Evolutionary conservation across 768 basidiomycete species (phyloP), one percentile per base, ranked within the genome.

Genomic region (Naganishia kalamii): DNA sequence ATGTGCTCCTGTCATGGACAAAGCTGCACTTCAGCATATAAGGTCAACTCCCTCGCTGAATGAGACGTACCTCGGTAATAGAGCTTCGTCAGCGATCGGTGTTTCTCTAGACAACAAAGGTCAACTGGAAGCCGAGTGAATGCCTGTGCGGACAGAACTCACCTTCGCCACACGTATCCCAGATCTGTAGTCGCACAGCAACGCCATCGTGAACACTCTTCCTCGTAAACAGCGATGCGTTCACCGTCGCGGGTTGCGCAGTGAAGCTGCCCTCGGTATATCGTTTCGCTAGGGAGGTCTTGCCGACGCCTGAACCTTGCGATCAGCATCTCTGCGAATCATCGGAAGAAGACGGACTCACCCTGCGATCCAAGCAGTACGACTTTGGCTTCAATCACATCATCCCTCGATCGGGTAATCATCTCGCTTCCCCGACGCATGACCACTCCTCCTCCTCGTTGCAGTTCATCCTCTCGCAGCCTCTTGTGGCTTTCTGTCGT

Each of bases 191-290:
- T 27, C 89, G 85, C 15, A 96, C 90, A 76, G 88, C 88, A 73
- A 89, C 82, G 63, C 89, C 90, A 70, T 91, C 86, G 69, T 93
- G 83, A 75, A 84, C 83, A 54, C 90, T 86, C 80, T 92, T 92
- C 84, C 94, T 93, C 62, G 90, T 89, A 66, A 92, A 88, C 80
- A 96, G 92, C 79, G 90, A 89, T 65, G 92, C 91, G 69, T 91
- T 91, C 74, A 90, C 89, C 65, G 92, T 93, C 35, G 90, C 89
- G 43, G 88, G 89, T 62, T 88, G 88, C 77, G 88, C 88, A 80
- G 88, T 86, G 80, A 92, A 94, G 79, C 84, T 88, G 81, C 90
- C 86, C 79, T 91, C 88, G 70, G 89, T 90, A 80, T 92, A 93
- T 62, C 92, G 85, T 75, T 89, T 85, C 65, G 94, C 83, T 63